These are phyloP conservation scores for Ceratobasidium sp. DNA, from an alignment of 1,284 basidiomycete species.

Conservation along the genomic window DNA sequence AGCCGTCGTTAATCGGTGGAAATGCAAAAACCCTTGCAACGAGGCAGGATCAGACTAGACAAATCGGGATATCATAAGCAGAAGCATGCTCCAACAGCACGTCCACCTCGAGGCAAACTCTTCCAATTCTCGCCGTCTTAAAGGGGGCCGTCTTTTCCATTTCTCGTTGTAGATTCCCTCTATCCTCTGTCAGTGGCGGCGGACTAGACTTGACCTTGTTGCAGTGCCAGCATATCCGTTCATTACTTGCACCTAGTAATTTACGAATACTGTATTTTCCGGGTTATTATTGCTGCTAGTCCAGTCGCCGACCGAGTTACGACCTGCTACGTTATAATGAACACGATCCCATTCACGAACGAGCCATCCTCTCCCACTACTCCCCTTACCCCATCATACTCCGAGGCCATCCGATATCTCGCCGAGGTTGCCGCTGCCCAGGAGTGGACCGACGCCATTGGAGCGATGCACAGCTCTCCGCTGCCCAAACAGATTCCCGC, in stretches of 20 bases:
- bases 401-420: constrained; percentile 18
- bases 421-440: constrained; percentile 33
- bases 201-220: constrained; percentile 16
- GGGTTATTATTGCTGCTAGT: background rate
- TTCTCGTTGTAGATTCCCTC: constrained; percentile 30
- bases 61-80: constrained; percentile 13
- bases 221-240: constrained; percentile 1
- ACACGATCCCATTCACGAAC: constrained; percentile 31
- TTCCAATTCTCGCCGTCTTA: no score
- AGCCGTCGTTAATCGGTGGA: background rate
- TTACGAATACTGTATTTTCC: constrained; percentile 7
- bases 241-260: constrained; percentile 15
- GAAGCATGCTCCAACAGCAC: constrained; percentile 1
- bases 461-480: constrained; percentile 6
- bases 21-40: constrained; percentile 12
- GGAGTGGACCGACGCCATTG: constrained; percentile 26
- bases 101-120: constrained; percentile 35
- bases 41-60: constrained; percentile 19
- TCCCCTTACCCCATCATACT: constrained; percentile 2
- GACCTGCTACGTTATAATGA: constrained; percentile 13
- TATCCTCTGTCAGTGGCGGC: constrained; percentile 34
- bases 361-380: background rate
- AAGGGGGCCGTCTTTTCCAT: background rate
- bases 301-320: constrained; percentile 23
- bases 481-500: constrained; percentile 11